phyloP scores from a whole-genome alignment of 495 filamentous ascomycete genomes.

The Xanthoparmelia taractica region DNA sequence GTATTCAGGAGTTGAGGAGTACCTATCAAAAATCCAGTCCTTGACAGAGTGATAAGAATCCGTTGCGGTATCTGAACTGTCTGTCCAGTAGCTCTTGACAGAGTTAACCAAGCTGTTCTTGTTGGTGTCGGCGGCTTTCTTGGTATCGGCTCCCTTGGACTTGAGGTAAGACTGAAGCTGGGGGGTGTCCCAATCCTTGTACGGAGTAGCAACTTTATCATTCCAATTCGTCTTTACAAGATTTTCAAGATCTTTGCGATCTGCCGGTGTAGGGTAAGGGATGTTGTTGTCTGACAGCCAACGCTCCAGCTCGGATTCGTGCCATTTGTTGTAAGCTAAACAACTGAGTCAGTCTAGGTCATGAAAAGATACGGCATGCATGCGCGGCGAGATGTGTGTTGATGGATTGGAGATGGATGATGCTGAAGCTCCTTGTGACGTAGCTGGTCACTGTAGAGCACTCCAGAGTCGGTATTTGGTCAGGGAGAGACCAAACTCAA shows the following conservation, averaged over 20 bases:
- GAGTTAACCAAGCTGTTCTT: conserved; percentile 59
- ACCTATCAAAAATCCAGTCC: conserved; percentile 94
- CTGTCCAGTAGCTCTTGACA: conserved; percentile 65
- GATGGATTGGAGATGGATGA: neutral
- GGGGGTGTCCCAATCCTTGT: conserved; percentile 61
- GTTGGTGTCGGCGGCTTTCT: conserved; percentile 52
- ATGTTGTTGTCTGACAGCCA: conserved; percentile 94
- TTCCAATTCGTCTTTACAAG: conserved; percentile 88
- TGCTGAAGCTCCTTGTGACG: neutral
- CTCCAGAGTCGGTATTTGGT: neutral
- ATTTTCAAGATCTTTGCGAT: conserved; percentile 76
- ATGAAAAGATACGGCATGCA: conserved; percentile 1
- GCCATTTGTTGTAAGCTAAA: conserved; percentile 96
- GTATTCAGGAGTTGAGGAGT: conserved; percentile 6
- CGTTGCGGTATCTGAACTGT: conserved; percentile 64
- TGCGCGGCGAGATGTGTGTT: neutral
- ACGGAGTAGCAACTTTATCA: conserved; percentile 54
- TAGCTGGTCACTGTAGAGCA: neutral
- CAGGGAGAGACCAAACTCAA: neutral
- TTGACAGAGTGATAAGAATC: conserved; percentile 62
- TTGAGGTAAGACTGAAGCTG: conserved; percentile 59
- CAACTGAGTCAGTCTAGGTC: conserved; percentile 19
- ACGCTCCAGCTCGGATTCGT: conserved; percentile 92
- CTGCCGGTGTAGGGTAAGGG: conserved; percentile 74
- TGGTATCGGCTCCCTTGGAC: conserved; percentile 58